Evolutionary conservation across 1,284 basidiomycete genomes (phyloP), one percentile per base, ranked within the genome.

Genomic region (Coriolopsis trogii): DNA sequence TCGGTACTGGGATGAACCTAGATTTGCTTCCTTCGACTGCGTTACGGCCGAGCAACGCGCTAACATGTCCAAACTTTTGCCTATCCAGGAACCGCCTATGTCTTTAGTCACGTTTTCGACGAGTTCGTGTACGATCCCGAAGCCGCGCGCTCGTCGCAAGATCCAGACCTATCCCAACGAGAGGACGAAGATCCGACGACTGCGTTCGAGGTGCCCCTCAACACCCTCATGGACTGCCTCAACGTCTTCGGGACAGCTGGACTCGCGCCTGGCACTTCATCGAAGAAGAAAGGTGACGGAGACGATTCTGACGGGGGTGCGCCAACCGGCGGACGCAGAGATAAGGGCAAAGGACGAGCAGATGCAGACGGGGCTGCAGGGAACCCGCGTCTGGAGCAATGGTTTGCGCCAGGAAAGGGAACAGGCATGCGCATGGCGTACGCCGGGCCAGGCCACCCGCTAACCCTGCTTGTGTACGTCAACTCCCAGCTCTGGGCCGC

Each of bases 371-470:
- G 71, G 24, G 67, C 23, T 9, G 45, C 40, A n/a, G 43, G 51
- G 3, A 60, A 57, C 38, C 57, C 64, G 29, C 63, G 70, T 6
- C 73, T 84, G 48, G 80, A 89, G 48, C 68, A 78, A 30, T 82
- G 79, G 68, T 81, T 85, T 65, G 67, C 63, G 36, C 71, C 72
- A 3, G 84, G 84, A 53, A 87, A 86, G 65, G 74, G 78, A 42
- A 96, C 94, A 5, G 85, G 88, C 16, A 89, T 96, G 88, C 78
- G 90, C 56, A 80, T 98, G 78, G 84, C 80, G 13, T 98, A 95
- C 73, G 74, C 73, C 28, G 93, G 93, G 0, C 67, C 78, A 29
- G 95, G 95, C 7, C 79, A 89, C 66, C 92, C 93, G 1, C 73
- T 98, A 55, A 84, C 79, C 7, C 65, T 98, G 31, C 71, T 93